Evolutionary conservation across 306 rosid genomes (phyloP).

Genomic region (Corylus americana): DNA sequence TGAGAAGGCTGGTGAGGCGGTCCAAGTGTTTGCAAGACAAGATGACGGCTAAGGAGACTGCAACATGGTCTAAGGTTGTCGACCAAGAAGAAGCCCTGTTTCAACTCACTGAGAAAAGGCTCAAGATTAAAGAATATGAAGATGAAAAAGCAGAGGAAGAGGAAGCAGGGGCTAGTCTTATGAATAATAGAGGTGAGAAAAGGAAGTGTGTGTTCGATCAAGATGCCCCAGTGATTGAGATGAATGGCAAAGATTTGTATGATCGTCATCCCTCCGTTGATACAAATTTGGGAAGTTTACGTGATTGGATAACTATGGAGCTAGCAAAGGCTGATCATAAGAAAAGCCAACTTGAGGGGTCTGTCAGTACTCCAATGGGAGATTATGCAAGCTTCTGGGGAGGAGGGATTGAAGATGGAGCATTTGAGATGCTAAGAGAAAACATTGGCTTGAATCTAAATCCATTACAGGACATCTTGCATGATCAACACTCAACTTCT

Average conservation of each 20-base stretch:
- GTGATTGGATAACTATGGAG: conserved; percentile 52
- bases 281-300: conserved; percentile 20
- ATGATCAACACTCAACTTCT: conserved; percentile 39
- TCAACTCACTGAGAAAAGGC: conserved; percentile 24
- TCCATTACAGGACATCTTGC: conserved; percentile 8
- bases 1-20: conserved; percentile 49
- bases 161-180: conserved; percentile 8
- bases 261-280: conserved; percentile 5
- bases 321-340: conserved; percentile 15
- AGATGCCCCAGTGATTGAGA: background rate
- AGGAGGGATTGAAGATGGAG: conserved; percentile 28
- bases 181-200: conserved; percentile 14
- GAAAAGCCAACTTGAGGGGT: background rate
- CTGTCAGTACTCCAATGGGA: conserved; percentile 9
- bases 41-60: conserved; percentile 58
- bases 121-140: conserved; percentile 24
- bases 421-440: conserved; percentile 23
- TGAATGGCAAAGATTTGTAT: background rate
- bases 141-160: background rate
- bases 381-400: conserved; percentile 38
- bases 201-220: conserved; percentile 37
- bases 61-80: conserved; percentile 57
- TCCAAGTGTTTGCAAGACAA: conserved; percentile 61
- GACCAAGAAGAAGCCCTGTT: conserved; percentile 53
- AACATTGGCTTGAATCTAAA: conserved; percentile 22